Percentiles rank a stretch among this genome's conserved stretches.
These are phyloP conservation scores for Neonectria faginata DNA, from an alignment of 2,329 filamentous ascomycete genomes.

Conservation along the genomic window DNA sequence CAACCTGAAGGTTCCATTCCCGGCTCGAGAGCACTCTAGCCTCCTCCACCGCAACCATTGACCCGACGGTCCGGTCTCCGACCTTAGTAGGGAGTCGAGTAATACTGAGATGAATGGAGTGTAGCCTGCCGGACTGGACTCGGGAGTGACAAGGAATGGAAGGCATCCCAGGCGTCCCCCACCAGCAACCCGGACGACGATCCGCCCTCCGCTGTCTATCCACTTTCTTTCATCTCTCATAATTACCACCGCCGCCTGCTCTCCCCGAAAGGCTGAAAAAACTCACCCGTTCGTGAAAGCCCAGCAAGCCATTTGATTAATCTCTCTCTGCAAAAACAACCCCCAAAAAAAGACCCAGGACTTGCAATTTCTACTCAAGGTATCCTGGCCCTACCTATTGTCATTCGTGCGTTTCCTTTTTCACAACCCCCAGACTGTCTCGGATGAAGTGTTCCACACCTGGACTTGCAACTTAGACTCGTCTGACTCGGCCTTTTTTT, in stretches of 20 bases:
- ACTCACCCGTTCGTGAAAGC: not conserved
- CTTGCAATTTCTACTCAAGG: not conserved
- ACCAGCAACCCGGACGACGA: constrained; percentile 7
- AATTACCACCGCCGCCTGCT: too few species aligned
- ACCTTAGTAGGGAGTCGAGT: too few species aligned
- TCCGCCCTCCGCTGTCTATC: not conserved
- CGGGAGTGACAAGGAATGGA: too few species aligned
- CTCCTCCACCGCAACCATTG: too few species aligned
- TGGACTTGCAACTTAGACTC: not conserved
- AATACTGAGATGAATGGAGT: too few species aligned
- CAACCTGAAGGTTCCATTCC: not conserved
- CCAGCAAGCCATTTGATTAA: constrained; percentile 14
- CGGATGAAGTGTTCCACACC: constrained; percentile 20
- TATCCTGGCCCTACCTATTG: constrained; percentile 1
- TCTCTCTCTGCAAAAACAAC: constrained; percentile 4
- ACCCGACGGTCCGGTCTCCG: too few species aligned
- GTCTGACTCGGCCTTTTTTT: not conserved
- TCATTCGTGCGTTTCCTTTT: constrained; percentile 11
- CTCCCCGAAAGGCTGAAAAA: too few species aligned
- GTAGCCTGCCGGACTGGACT: too few species aligned
- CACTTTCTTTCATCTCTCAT: too few species aligned
- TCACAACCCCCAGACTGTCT: constrained; percentile 17
- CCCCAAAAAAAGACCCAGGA: not conserved
- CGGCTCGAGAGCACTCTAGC: too few species aligned
- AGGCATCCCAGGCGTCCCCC: too few species aligned